Base-by-base conservation (phyloP, 2,329 filamentous ascomycete genomes). In the Fusarium mangiferae region DNA sequence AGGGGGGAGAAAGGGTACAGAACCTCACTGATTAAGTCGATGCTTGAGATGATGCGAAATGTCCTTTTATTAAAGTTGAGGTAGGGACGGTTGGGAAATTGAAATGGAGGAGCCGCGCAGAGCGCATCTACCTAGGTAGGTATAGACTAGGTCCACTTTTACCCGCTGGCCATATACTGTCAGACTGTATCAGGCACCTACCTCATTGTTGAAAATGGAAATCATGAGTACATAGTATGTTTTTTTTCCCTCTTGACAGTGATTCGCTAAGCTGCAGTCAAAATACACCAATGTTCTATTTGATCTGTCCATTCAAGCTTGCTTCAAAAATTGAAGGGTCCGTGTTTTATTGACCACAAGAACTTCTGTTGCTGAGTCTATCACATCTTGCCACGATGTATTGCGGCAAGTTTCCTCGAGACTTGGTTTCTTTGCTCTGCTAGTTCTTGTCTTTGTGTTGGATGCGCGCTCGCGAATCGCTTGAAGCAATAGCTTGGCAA, bases 331-430 rank as follows among this genome's bases (percentile, higher is more conserved):
- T 44, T 70, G 71, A 5, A 74, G 49, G 15, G 78, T 76, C 36
- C 60, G 59, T 26, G 66, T 58, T 42, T 72, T 73, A 42, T 80
- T 75, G 24, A 51, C 68, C 17, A 83, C 74, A 44, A 84, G 63
- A 22, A 80, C 71, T 22, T 80, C 70, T 39, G 81, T 77, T 13
- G 81, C 80, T 56, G 77, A 78, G 28, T 79, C 76, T 45, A 78
- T 79, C n/a, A 84, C 78, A 60, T 83, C 81, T 24, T 70, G 64
- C 82, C 82, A 84, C 18, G 52, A 65, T 14, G 81, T 69, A n/a
- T 75, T 58, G 60, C 69, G 62, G 66, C 81, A 83, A 61, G 83
- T 78, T 30, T 83, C 82, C 30, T 80, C 79, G 12, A 84, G 75
- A 44, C 57, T 81, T 48, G 65, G 67, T 9, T 69, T 70, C 7